Evolutionary conservation across 208 protist genomes (phyloP).

Genomic region (Entamoeba dispar): DNA sequence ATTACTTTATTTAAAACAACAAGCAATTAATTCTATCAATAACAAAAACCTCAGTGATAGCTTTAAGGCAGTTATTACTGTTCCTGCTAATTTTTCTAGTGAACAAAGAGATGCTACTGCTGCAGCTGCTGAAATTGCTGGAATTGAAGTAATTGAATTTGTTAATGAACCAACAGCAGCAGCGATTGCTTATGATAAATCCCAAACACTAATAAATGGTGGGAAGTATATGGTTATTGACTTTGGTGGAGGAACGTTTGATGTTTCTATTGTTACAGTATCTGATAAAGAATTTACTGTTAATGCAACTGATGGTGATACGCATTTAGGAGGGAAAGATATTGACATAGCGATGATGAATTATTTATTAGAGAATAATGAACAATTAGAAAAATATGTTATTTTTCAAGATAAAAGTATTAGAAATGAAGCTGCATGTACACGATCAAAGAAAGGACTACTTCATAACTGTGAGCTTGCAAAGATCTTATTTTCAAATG

Average conservation of each 20-base stretch:
- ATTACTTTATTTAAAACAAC: background rate
- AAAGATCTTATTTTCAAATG: background rate
- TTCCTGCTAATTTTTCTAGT: background rate
- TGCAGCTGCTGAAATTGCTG: background rate
- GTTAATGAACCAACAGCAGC: constrained; percentile 4
- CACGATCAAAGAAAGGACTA: background rate
- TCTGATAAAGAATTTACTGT: constrained; percentile 93
- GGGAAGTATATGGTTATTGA: constrained; percentile 13
- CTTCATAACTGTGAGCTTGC: background rate
- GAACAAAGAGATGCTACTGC: background rate
- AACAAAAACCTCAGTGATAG: background rate
- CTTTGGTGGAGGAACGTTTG: constrained; percentile 76
- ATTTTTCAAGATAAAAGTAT: background rate
- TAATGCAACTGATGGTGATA: constrained; percentile 75
- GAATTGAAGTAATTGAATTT: background rate
- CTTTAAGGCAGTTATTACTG: background rate
- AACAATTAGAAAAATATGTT: background rate
- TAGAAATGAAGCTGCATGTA: background rate
- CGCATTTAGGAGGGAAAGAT: constrained; percentile 78
- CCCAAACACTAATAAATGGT: background rate
- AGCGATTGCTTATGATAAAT: background rate
- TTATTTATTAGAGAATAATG: constrained; percentile 56
- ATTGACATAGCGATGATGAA: constrained; percentile 82
- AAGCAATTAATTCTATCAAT: background rate
- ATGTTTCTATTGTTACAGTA: constrained; percentile 91